phyloP scores from a whole-genome alignment of 1,284 basidiomycete genomes.

The Moesziomyces sp. region DNA sequence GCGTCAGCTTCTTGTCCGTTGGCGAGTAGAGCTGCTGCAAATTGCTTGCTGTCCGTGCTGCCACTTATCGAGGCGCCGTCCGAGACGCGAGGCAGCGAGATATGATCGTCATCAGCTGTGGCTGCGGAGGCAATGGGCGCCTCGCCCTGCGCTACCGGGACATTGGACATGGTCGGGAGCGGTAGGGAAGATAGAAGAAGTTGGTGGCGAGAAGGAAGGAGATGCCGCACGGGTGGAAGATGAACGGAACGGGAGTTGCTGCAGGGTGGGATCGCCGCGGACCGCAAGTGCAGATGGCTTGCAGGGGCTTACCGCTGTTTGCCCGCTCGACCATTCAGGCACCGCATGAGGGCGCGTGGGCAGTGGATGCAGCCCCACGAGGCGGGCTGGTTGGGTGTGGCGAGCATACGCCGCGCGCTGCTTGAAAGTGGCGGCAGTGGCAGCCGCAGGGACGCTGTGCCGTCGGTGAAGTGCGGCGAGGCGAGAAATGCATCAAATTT shows the following conservation, averaged over 20 bases:
- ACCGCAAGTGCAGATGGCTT: background rate
- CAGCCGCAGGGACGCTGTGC: too few species aligned
- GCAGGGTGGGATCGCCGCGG: too few species aligned
- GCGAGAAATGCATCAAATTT: too few species aligned
- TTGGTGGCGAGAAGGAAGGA: background rate
- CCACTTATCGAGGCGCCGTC: conserved; percentile 3
- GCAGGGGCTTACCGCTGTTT: too few species aligned
- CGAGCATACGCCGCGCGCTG: too few species aligned
- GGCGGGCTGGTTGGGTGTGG: too few species aligned
- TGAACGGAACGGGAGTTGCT: too few species aligned
- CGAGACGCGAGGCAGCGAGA: conserved; percentile 11
- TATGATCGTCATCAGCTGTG: conserved; percentile 3
- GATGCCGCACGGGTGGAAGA: background rate
- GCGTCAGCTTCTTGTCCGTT: conserved; percentile 14
- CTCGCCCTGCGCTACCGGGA: background rate
- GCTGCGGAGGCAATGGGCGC: background rate
- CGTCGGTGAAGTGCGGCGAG: too few species aligned
- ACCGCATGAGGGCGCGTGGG: too few species aligned
- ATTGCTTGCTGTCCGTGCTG: conserved; percentile 3
- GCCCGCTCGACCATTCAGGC: too few species aligned
- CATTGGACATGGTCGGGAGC: background rate
- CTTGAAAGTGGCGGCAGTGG: too few species aligned
- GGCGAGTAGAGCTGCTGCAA: conserved; percentile 20
- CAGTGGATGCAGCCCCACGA: too few species aligned
- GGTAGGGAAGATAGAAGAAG: background rate